Percentiles rank a stretch among this genome's conserved stretches.
Conservation (phyloP, 345 rosid species). For the Hibiscus trionum region DNA sequence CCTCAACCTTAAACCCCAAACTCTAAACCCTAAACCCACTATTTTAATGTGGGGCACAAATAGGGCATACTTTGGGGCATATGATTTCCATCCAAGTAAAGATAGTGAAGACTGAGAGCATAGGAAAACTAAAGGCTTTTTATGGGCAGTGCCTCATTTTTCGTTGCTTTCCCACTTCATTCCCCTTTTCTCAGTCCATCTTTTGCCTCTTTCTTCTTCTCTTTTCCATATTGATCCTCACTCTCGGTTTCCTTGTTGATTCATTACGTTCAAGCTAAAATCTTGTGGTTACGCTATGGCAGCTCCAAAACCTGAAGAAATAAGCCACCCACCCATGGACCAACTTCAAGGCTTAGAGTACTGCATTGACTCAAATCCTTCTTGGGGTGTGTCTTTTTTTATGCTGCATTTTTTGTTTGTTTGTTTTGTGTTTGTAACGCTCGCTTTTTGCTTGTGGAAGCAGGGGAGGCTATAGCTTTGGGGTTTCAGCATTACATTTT, state of each 20-base stretch:
- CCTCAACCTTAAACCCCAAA: too few species aligned
- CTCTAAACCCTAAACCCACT: too few species aligned
- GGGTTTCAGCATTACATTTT: slow-evolving; percentile 94
- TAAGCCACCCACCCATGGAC: slow-evolving; percentile 84
- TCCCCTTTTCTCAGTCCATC: background rate
- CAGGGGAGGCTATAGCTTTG: slow-evolving; percentile 92
- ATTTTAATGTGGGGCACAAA: too few species aligned
- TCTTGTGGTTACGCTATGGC: slow-evolving; percentile 34
- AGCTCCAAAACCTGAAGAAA: slow-evolving; percentile 87
- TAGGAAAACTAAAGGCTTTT: background rate
- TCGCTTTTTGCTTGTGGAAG: slow-evolving; percentile 15
- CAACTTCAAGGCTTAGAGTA: slow-evolving; percentile 98
- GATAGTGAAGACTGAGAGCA: too few species aligned
- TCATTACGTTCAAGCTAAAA: slow-evolving; percentile 9
- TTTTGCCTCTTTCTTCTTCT: background rate
- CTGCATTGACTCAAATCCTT: slow-evolving; percentile 97
- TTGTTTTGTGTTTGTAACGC: background rate
- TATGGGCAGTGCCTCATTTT: slow-evolving; percentile 25
- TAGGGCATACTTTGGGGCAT: too few species aligned
- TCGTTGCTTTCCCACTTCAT: slow-evolving; percentile 1
- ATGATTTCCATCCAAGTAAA: too few species aligned
- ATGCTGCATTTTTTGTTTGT: background rate
- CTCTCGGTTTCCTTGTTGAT: background rate
- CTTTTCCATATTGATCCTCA: background rate
- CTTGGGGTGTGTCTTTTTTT: slow-evolving; percentile 59